These are phyloP conservation scores for Platismatia glauca DNA, from an alignment of 495 filamentous ascomycete species.

Conservation along the genomic window DNA sequence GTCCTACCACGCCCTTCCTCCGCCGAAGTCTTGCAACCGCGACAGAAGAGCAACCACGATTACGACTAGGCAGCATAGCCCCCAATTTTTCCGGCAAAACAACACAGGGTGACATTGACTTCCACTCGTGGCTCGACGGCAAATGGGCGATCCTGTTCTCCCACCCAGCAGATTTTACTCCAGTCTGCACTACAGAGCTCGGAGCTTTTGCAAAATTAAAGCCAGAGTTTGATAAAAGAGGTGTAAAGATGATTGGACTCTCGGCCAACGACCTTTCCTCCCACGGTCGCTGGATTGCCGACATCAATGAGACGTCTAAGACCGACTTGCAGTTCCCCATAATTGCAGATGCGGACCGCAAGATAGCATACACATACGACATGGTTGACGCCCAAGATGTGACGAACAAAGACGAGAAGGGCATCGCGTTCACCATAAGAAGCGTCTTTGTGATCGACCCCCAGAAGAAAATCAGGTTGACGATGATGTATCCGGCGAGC, in stretches of 20 bases:
- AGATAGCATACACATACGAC: slow-evolving; percentile 57
- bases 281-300: slow-evolving; percentile 54
- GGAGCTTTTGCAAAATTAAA: slow-evolving; percentile 58
- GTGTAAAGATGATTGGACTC: slow-evolving; percentile 60
- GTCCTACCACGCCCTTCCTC: slow-evolving; percentile 24
- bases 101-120: slow-evolving; percentile 58
- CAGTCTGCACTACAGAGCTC: slow-evolving; percentile 62
- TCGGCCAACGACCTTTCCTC: slow-evolving; percentile 52
- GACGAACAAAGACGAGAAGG: slow-evolving; percentile 47
- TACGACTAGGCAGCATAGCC: slow-evolving; percentile 51
- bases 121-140: slow-evolving; percentile 50
- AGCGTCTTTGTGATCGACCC: slow-evolving; percentile 65
- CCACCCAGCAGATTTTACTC: slow-evolving; percentile 63
- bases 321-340: slow-evolving; percentile 56
- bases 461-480: slow-evolving; percentile 57
- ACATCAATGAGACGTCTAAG: slow-evolving; percentile 54
- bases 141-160: slow-evolving; percentile 61
- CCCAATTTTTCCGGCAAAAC: slow-evolving; percentile 60
- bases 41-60: slow-evolving; percentile 44
- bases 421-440: slow-evolving; percentile 58
- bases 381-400: slow-evolving; percentile 55
- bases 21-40: slow-evolving; percentile 30
- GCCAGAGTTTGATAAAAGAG: slow-evolving; percentile 51
- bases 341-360: slow-evolving; percentile 57
- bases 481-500: slow-evolving; percentile 58